A percentile compares a stretch with the other conserved stretches of the same genome.
phyloP scores from a whole-genome alignment of 805 yeast genomes.

The Saturnispora ahearnii region DNA sequence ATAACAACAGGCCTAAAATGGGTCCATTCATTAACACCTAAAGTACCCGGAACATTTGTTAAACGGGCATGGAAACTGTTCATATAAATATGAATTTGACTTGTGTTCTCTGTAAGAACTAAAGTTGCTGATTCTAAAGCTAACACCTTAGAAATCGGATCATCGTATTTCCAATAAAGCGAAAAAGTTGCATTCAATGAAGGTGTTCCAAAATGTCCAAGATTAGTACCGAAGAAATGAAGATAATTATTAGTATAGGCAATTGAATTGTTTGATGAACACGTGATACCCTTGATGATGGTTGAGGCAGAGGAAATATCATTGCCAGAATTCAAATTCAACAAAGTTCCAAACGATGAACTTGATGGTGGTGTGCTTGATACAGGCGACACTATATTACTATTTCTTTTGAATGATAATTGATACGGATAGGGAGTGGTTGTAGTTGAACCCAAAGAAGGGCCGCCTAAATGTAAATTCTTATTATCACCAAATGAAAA shows the following conservation, averaged over 20 bases:
- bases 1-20: constrained; percentile 44
- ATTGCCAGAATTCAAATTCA: not conserved
- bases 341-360: constrained; percentile 13
- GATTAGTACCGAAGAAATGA: constrained; percentile 67
- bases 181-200: constrained; percentile 26
- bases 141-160: constrained; percentile 42
- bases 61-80: constrained; percentile 50
- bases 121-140: constrained; percentile 67
- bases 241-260: constrained; percentile 42
- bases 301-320: not conserved
- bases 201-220: constrained; percentile 68
- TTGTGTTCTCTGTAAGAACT: constrained; percentile 47
- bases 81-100: constrained; percentile 49
- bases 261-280: constrained; percentile 62
- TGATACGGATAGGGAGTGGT: not conserved
- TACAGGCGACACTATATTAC: constrained; percentile 19
- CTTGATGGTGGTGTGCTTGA: not conserved
- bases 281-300: constrained; percentile 38
- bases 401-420: not conserved
- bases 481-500: constrained; percentile 69
- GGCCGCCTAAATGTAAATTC: constrained; percentile 33
- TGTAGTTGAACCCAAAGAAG: constrained; percentile 3
- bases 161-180: constrained; percentile 35
- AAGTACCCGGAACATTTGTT: constrained; percentile 3
- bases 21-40: constrained; percentile 29